Evolutionary conservation across 1,139 yeast genomes (phyloP), one percentile per base, ranked within the genome.

Genomic region (Scheffersomyces parashehatae): DNA sequence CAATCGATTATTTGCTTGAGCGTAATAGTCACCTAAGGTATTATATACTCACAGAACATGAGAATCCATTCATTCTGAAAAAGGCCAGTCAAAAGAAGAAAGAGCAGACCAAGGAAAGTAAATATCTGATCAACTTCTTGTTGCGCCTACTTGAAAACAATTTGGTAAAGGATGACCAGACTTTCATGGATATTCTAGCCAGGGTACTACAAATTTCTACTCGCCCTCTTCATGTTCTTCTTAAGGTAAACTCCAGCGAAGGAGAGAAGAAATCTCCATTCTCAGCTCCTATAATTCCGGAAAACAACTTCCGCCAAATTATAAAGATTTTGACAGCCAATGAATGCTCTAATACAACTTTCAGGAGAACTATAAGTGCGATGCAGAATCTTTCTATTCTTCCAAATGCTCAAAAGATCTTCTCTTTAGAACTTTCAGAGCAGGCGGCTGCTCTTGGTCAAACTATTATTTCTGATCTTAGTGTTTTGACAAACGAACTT

Each of bases 291-390:
- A 67, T 67, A 39, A 80, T 89, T 50, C 86, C 91, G 2, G 83
- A 79, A 37, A 67, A 73, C 35, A 83, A 85, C 51, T 70, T 88
- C 56, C 76, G 81, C 43, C 78, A 79, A 47, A 72, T 89, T 39
- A 84, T 88, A 14, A 77, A 82, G 31, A 81, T 89, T 36, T 71
- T 91, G 43, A 81, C 86, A n/a, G 82, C 95, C 1, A 88, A 88
- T 58, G 96, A 90, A 46, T 89, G 97, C 60, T 83, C 91, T 26
- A 85, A 89, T 51, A 79, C 85, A 35, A 90, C 95, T 0, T 90
- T 90, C 65, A 89, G 90, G 55, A 87, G 91, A 59, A 84, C 95
- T 0, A 75, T 91, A 40, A 81, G 88, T 48, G 82, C 91, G 1
- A 88, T 91, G 85, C 95, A 87, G 55, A 85, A 88, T 58, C 64